phyloP scores from a whole-genome alignment of 306 rosid species.

The Cucurbita ficifolia region DNA sequence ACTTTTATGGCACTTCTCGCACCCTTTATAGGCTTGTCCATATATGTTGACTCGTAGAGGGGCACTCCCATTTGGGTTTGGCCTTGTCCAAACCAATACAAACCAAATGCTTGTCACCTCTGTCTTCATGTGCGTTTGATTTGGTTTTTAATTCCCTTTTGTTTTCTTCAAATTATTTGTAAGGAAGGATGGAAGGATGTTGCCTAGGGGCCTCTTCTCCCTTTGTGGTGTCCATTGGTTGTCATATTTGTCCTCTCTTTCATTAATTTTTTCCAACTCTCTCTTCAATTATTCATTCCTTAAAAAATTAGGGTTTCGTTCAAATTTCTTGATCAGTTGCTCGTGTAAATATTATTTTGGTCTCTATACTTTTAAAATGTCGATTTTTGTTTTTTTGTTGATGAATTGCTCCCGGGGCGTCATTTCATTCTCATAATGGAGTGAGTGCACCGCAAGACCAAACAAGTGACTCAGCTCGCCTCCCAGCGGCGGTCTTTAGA shows the following conservation, averaged over 20 bases:
- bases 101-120: neutral
- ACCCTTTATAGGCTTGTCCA: neutral
- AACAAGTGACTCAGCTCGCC: too few relatives aligned
- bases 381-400: too few relatives aligned
- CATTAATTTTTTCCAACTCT: neutral
- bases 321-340: neutral
- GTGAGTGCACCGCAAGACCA: too few relatives aligned
- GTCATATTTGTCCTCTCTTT: slow-evolving; percentile 1
- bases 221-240: neutral
- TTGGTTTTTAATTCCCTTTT: neutral
- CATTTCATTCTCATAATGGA: too few relatives aligned
- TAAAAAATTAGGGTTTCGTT: neutral
- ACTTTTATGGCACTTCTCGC: neutral
- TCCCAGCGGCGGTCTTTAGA: too few relatives aligned
- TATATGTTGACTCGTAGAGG: neutral
- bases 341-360: too few relatives aligned
- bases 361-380: too few relatives aligned
- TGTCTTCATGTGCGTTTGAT: neutral
- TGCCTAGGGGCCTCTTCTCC: neutral
- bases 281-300: neutral
- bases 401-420: too few relatives aligned
- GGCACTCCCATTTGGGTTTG: neutral
- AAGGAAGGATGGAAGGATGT: neutral
- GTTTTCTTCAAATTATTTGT: neutral
- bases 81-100: neutral